Evolutionary conservation across 176 grass and related monocot species (phyloP), one percentile per base, ranked within the genome.

Genomic region (Zizania latifolia): DNA sequence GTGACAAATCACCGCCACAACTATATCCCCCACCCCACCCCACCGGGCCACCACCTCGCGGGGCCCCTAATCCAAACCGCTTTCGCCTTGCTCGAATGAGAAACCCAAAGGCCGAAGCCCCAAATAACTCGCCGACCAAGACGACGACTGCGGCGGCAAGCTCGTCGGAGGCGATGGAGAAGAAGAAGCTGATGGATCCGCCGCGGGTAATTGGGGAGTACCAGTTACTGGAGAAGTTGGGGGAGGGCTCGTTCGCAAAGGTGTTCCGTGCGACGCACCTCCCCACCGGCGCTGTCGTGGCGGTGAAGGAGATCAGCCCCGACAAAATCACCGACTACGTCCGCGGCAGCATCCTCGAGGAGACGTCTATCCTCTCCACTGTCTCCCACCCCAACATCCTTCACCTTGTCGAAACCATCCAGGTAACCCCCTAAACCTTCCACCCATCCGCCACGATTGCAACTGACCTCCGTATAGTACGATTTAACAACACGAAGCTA

Each of bases 271-370:
- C 84, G 19, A 70, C 6, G 73, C 84, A 93, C 80, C 58, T 56
- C 48, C 50, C 39, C 48, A 74, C 71, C 30, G 84, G 91, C 50
- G 81, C 59, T 41, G 78, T 32, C 58, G 87, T 83, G 23, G 91
- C 91, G 23, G 84, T 93, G 24, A 93, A 93, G 85, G 91, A 78
- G 78, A 90, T 93, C 81, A 87, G 88, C 54, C 80, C 72, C 70
- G 46, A 43, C 9, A 62, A 72, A 24, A 53, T 90, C 29, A 79
- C 85, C 34, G 68, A 72, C 63, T 69, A 59, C 69, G 78, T 82
- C 35, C 74, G 85, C 71, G 82, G 81, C 14, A 75, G 79, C 26
- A 81, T 90, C 58, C 75, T 87, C n/a, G 73, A 88, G 81, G 87
- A 93, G 82, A 85, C 81, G 63, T 38, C 37, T 34, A 85, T 93